A percentile compares a stretch with the other conserved stretches of the same genome.
Evolutionary conservation across 2,329 filamentous ascomycete species (phyloP).

Genomic region (Botrytis fabae): DNA sequence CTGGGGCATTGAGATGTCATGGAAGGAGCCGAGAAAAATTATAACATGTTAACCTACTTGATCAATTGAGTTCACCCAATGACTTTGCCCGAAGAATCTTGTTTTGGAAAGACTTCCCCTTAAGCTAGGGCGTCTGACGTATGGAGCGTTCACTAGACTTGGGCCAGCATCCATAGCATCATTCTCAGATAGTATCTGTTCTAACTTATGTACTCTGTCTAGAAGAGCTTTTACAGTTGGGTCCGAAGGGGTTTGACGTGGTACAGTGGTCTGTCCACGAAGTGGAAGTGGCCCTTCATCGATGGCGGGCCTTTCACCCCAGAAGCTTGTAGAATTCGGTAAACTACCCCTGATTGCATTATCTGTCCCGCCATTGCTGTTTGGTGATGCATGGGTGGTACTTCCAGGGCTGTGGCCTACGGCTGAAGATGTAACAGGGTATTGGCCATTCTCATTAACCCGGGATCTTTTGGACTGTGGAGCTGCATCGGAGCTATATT

Average conservation of each 20-base stretch:
- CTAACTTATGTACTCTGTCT: constrained; percentile 18
- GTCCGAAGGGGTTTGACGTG: neutral
- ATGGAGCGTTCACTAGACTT: neutral
- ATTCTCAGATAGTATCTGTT: constrained; percentile 5
- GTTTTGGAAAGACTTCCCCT: constrained; percentile 29
- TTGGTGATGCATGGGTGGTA: neutral
- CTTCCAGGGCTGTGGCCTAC: constrained; percentile 5
- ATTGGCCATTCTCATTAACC: constrained; percentile 7
- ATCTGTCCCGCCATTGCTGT: neutral
- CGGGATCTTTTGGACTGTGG: constrained; percentile 7
- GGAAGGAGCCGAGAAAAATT: too few relatives aligned
- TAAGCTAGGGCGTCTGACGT: constrained; percentile 13
- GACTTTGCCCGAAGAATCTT: constrained; percentile 30
- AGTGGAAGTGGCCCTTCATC: neutral
- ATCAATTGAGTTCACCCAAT: constrained; percentile 30
- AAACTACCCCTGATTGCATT: neutral
- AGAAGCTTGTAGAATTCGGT: neutral
- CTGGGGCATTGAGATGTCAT: neutral
- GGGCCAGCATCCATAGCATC: neutral
- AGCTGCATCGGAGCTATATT: constrained; percentile 19
- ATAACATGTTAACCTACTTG: constrained; percentile 23
- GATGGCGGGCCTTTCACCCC: neutral
- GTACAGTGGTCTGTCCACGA: neutral
- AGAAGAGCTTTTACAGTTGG: constrained; percentile 14
- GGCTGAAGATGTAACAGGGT: constrained; percentile 5